Evolutionary conservation across 106 monocot genomes (phyloP), one percentile per base, ranked within the genome.

Genomic region (Acorus calamus): DNA sequence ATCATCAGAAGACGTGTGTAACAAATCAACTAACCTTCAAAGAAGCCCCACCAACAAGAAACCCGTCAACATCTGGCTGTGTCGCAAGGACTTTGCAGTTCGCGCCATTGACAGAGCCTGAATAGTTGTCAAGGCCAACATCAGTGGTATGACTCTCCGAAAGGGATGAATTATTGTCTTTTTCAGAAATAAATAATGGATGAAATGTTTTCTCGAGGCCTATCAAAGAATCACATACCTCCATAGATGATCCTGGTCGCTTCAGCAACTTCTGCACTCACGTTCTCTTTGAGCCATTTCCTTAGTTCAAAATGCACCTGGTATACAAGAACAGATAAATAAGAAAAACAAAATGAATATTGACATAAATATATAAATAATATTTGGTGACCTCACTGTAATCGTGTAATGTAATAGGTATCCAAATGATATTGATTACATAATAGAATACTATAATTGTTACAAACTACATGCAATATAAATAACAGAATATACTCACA

Each of bases 1-100:
- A 28, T 28, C 28, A 28, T 28, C 44, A n/a, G 52, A 4, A 7
- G 10, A 59, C 28, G 28, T 1, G 1, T 28, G 28, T 28, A 28
- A 0, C 28, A 49, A 28, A 28, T 61, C 0, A 57, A 46, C 46
- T 46, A 5, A 84, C 89, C 89, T 89, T 89, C 66, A 89, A 77
- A 14, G 89, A 79, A 72, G 89, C 89, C 41, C 89, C 89, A 59
- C 89, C 89, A 55, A 89, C 89, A 45, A 89, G 84, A 57, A 89
- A 89, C 45, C 89, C 89, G 69, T 89, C 89, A 56, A 89, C 72
- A 79, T 89, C 89, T 45, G 84, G 51, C 59, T 84, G 78, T 52
- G 64, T 67, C 46, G 76, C 89, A 41, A 89, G 73, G 14, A 74
- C 84, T 52, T 84, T 73, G 79, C 81, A 79, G 79, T 81, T 89